phyloP scores from a whole-genome alignment of 768 basidiomycete species.

The Amanita exitialis region DNA sequence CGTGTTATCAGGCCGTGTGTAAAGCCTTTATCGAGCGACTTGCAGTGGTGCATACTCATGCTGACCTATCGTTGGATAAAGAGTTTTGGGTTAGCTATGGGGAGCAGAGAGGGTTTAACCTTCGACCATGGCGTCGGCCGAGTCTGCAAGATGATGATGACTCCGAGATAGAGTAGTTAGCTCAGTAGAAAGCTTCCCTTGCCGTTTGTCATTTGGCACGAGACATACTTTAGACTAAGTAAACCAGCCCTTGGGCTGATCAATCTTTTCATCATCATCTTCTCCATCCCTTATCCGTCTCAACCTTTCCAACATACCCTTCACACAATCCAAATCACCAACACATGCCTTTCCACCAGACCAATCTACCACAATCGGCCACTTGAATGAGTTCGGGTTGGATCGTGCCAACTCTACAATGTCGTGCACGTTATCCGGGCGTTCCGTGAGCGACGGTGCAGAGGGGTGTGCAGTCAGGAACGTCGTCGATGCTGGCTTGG shows the following conservation, averaged over 20 bases:
- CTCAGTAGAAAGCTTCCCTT: too few species aligned
- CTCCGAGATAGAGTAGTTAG: too few species aligned
- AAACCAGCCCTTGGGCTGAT: constrained; percentile 49
- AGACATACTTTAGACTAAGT: constrained; percentile 14
- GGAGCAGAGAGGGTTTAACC: background rate
- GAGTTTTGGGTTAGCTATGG: background rate
- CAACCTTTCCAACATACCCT: constrained; percentile 51
- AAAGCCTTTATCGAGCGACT: background rate
- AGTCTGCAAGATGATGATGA: too few species aligned
- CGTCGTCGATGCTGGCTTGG: constrained; percentile 23
- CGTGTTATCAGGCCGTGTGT: background rate
- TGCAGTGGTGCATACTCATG: background rate
- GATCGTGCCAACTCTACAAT: constrained; percentile 40
- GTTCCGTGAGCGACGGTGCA: constrained; percentile 26
- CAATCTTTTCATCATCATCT: constrained; percentile 26
- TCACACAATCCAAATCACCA: constrained; percentile 65
- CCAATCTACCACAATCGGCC: constrained; percentile 82
- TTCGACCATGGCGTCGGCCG: background rate
- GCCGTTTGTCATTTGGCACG: too few species aligned
- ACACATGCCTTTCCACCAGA: constrained; percentile 50
- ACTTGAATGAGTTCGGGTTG: constrained; percentile 56
- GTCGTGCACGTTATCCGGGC: constrained; percentile 27
- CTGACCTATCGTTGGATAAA: background rate
- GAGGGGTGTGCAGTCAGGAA: constrained; percentile 61
- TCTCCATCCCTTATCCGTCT: constrained; percentile 64